Conservation (phyloP, 768 basidiomycete species). For the Naganishia randhawae region DNA sequence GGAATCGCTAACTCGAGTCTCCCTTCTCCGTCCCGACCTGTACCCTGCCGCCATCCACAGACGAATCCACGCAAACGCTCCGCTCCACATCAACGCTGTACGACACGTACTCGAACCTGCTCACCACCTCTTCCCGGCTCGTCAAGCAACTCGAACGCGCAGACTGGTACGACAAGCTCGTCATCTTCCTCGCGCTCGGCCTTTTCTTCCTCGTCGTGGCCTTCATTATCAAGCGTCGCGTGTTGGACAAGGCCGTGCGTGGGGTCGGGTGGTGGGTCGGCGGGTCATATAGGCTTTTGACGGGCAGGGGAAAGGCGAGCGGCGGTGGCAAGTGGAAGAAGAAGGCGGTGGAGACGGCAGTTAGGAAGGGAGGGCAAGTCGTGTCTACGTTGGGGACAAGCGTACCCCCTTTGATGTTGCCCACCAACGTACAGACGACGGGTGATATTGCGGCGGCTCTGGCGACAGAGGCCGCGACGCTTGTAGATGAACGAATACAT, state of each 20-base stretch:
- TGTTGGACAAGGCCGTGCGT: slow-evolving; percentile 72
- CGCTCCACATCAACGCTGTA: slow-evolving; percentile 71
- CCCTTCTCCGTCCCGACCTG: no score
- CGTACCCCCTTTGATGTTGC: neutral
- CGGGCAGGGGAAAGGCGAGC: slow-evolving; percentile 22
- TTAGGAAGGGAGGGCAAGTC: slow-evolving; percentile 5
- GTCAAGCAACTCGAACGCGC: slow-evolving; percentile 82
- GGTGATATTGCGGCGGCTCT: neutral
- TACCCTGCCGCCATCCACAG: slow-evolving; percentile 52
- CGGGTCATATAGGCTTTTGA: slow-evolving; percentile 36
- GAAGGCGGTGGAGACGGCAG: slow-evolving; percentile 5
- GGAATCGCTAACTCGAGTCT: no score
- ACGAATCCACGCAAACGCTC: slow-evolving; percentile 73
- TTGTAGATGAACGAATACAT: neutral
- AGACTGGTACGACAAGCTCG: slow-evolving; percentile 84
- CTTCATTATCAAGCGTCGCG: slow-evolving; percentile 81
- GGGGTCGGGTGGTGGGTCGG: slow-evolving; percentile 80
- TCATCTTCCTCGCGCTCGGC: slow-evolving; percentile 71
- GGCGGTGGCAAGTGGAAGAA: slow-evolving; percentile 12
- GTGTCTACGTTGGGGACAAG: neutral
- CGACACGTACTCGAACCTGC: slow-evolving; percentile 64
- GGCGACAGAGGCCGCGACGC: neutral
- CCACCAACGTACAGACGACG: neutral
- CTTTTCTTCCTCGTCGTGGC: slow-evolving; percentile 81
- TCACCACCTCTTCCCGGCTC: slow-evolving; percentile 75